Evolutionary conservation across 1,284 basidiomycete species (phyloP), one percentile per base, ranked within the genome.

Genomic region (Heterobasidion annosum): DNA sequence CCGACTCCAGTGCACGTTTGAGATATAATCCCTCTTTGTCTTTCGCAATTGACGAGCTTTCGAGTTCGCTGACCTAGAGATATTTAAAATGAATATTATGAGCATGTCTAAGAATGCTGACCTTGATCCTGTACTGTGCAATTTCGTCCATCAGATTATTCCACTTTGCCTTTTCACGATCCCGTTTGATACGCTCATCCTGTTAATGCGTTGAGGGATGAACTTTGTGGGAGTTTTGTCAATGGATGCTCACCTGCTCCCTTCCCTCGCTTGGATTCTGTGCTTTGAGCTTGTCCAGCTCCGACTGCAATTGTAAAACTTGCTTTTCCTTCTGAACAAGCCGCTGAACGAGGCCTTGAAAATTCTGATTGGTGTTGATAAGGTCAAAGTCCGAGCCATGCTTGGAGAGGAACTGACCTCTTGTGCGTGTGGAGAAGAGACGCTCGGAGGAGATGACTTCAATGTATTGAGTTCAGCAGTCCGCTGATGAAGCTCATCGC

Each of bases 321-420:
- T 93, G 82, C 64, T 89, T 92, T 70, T 95, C 92, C 66, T 93
- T 93, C 63, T 85, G 79, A 3, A 89, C 79, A 7, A 95, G 72
- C 8, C 89, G 82, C 63, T 92, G 89, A 10, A 93, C 82, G n/a
- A 94, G 66, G 1, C 88, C 88, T 59, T 85, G 79, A 56, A 91
- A 78, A 60, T 78, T 83, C 77, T 87, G 67, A 1, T 34, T 56
- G 58, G 59, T 40, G n/a, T 10, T 19, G 25, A 25, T 25, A 25
- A 25, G 25, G 5, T 25, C 25, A 25, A 3, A 13, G 16, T 9
- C 44, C 49, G 33, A 51, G 16, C 34, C 37, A 18, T 48, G 25
- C 9, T 25, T 3, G 25, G 25, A 25, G 4, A 25, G 25, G 25
- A 25, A 25, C 25, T 25, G 25, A 25, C 25, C 25, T 25, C 25